A percentile compares a stretch with the other conserved stretches of the same genome.
Evolutionary conservation across 495 filamentous ascomycete species (phyloP).

Genomic region (Pyronema domesticum): DNA sequence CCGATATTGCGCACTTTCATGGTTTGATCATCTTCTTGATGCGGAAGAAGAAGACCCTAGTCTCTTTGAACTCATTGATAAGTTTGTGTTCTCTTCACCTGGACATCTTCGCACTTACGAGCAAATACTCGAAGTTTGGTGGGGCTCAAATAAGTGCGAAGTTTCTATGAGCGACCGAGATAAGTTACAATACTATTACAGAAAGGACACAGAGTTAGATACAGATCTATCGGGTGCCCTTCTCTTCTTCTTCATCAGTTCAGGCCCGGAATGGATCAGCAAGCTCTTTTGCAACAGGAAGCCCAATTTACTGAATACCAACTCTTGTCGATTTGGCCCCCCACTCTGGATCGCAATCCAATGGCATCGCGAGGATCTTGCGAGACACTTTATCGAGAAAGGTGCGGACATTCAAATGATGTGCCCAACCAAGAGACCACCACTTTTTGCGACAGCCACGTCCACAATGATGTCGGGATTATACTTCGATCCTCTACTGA

Average conservation of each 20-base stretch:
- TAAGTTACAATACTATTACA: not conserved
- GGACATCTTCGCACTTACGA: not conserved
- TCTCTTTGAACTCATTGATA: not conserved
- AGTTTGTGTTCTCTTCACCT: not conserved
- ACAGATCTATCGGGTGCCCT: not conserved
- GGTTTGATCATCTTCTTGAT: not conserved
- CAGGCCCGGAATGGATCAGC: not conserved
- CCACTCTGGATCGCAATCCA: not conserved
- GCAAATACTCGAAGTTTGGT: not conserved
- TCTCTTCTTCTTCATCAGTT: not conserved
- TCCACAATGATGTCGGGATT: not conserved
- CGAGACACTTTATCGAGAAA: not conserved
- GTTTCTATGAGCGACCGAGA: not conserved
- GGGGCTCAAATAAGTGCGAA: too few species aligned
- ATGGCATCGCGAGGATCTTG: too few species aligned
- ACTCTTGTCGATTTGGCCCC: not conserved
- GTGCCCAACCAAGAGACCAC: not conserved
- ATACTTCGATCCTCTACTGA: not conserved
- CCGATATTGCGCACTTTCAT: not conserved
- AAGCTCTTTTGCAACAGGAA: not conserved
- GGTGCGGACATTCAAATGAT: not conserved
- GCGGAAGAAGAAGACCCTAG: not conserved
- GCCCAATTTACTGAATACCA: not conserved
- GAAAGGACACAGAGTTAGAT: not conserved
- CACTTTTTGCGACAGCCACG: not conserved